Conservation (phyloP, 768 basidiomycete genomes). For the Trametes punicea region DNA sequence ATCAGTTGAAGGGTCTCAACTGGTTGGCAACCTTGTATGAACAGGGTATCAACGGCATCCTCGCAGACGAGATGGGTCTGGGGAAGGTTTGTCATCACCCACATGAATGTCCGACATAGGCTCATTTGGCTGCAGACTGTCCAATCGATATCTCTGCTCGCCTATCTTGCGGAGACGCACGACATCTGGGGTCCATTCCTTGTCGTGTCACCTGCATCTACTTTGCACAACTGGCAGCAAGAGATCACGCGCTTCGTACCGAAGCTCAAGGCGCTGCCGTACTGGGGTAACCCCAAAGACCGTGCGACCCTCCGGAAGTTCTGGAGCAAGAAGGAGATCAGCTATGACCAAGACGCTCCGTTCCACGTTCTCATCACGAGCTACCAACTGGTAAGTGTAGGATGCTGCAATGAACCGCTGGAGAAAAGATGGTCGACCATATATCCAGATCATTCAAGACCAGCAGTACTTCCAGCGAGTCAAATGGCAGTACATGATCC, state of each 20-base stretch:
- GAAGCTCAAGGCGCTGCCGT: slow-evolving; percentile 88
- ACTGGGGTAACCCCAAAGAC: slow-evolving; percentile 98
- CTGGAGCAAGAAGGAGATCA: slow-evolving; percentile 97
- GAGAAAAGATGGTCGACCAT: neutral
- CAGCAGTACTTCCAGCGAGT: slow-evolving; percentile 97
- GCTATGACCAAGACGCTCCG: slow-evolving; percentile 90
- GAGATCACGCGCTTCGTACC: slow-evolving; percentile 96
- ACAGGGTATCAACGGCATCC: slow-evolving; percentile 98
- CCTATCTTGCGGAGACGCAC: slow-evolving; percentile 94
- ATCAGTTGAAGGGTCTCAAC: slow-evolving; percentile 95
- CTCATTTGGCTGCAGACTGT: slow-evolving; percentile 60
- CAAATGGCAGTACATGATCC: slow-evolving; percentile 99
- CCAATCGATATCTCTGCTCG: slow-evolving; percentile 94
- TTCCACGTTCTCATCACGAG: slow-evolving; percentile 97
- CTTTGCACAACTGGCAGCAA: slow-evolving; percentile 99
- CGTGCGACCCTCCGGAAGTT: slow-evolving; percentile 92
- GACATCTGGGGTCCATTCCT: slow-evolving; percentile 99
- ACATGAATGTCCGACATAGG: neutral
- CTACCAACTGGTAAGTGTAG: slow-evolving; percentile 77
- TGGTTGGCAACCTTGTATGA: slow-evolving; percentile 98
- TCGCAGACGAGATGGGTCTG: slow-evolving; percentile 98
- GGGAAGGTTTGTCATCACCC: slow-evolving; percentile 56
- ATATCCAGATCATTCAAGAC: slow-evolving; percentile 80
- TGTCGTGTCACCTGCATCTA: slow-evolving; percentile 95
- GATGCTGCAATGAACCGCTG: neutral